Evolutionary conservation across 441 rosid genomes (phyloP), one percentile per base, ranked within the genome.

Genomic region (Populus hybrid): DNA sequence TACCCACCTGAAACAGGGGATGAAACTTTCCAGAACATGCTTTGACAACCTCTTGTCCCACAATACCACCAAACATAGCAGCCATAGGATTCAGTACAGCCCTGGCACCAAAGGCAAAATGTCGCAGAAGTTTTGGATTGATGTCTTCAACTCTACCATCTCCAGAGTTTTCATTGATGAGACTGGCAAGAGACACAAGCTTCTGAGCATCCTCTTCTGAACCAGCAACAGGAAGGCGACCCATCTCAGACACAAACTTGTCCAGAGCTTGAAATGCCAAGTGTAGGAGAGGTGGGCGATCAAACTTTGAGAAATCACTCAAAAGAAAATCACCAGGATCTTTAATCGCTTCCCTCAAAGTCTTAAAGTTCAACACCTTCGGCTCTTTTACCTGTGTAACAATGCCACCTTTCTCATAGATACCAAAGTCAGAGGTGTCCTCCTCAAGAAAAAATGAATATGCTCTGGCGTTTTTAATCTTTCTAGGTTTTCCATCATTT

Each of bases 1-100:
- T 23, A 56, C 69, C 40, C 74, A 92, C 98, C 98, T 94, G 98
- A 80, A 83, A 88, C 69, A 94, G 91, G 20, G 98, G 98, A 85
- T 94, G 97, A 73, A 94, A 94, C 83, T 94, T 94, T 74, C 97
- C 97, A 69, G 98, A 94, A 88, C 98, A 94, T 36, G 98, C 98
- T 83, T 94, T 94, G 20, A 94, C 90, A 88, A 94, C 96, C 81
- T 94, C 98, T 82, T 94, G 98, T 38, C 98, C 98, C 76, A 94
- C 98, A 76, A 94, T 87, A 69, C 98, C 98, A 74, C 98, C 98
- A 81, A 94, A 94, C 95, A 94, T 92, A 53, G 98, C 98, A 80
- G 98, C 97, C 97, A 92, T 92, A 63, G 98, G 98, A 85, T 94
- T 94, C 71, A 94, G 83, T 64, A 92, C 93, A 72, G 98, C 97